phyloP scores from a whole-genome alignment of 139 green algal genomes.

The Chlamydomonas sp. region DNA sequence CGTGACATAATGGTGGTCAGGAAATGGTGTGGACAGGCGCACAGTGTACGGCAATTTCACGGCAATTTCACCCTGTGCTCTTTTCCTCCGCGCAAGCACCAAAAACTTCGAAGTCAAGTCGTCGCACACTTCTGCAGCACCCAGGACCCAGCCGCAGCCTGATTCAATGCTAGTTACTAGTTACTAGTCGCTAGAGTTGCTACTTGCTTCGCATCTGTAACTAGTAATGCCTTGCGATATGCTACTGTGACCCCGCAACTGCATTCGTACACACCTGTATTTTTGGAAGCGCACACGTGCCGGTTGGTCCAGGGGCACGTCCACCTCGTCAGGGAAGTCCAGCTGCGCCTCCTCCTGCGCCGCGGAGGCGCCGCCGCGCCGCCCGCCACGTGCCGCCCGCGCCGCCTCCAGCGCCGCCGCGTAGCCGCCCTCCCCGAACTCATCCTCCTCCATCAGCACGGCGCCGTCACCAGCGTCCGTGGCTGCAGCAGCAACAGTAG shows the following conservation, averaged over 20 bases:
- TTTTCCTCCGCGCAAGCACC: too few species aligned
- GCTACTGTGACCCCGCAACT: neutral
- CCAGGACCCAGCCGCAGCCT: too few species aligned
- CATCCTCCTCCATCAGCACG: slow-evolving; percentile 52
- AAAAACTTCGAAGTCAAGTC: too few species aligned
- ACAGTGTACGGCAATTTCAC: too few species aligned
- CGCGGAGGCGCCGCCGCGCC: neutral
- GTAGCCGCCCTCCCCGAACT: slow-evolving; percentile 35
- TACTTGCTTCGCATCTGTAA: too few species aligned
- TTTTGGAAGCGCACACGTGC: slow-evolving; percentile 74
- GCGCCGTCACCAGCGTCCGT: slow-evolving; percentile 29
- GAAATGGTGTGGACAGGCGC: too few species aligned
- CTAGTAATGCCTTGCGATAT: neutral
- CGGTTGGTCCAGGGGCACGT: slow-evolving; percentile 75
- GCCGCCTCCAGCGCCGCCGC: slow-evolving; percentile 38
- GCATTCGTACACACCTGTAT: slow-evolving; percentile 39
- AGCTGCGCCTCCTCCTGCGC: slow-evolving; percentile 72
- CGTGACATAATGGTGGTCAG: too few species aligned
- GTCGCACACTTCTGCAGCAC: too few species aligned
- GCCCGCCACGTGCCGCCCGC: neutral
- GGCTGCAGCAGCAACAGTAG: neutral
- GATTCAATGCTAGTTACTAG: too few species aligned
- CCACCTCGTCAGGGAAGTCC: slow-evolving; percentile 93
- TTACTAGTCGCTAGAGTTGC: too few species aligned
- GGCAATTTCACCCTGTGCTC: too few species aligned